Conservation (phyloP, 179 eudicot genomes). For the Beta corolliflora region DNA sequence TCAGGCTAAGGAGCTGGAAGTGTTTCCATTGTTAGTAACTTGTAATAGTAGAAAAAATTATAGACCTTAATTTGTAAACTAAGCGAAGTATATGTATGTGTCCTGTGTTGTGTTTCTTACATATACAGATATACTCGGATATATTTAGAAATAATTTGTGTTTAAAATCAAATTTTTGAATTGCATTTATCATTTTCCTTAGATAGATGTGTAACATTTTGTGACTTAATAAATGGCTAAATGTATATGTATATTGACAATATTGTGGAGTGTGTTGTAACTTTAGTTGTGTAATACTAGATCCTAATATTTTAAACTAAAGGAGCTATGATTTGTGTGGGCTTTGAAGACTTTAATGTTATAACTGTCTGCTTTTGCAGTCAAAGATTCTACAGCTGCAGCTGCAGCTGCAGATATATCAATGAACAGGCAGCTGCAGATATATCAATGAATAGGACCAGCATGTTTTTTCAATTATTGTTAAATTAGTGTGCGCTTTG, state of each 20-base stretch:
- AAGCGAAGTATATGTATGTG: not conserved
- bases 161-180: too few species aligned
- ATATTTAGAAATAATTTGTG: too few species aligned
- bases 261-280: too few species aligned
- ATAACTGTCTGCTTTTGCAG: not conserved
- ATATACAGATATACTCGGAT: too few species aligned
- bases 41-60: not conserved
- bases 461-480: constrained; percentile 15
- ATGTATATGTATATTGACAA: too few species aligned
- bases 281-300: not conserved
- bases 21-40: constrained; percentile 43
- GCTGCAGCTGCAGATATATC: not conserved
- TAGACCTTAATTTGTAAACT: not conserved
- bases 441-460: not conserved
- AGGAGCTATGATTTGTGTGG: not conserved
- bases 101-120: not conserved
- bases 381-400: constrained; percentile 23
- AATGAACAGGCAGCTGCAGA: too few species aligned
- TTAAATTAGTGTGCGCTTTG: not conserved
- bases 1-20: constrained; percentile 39
- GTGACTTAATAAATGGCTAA: too few species aligned
- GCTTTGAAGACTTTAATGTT: not conserved
- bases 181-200: too few species aligned
- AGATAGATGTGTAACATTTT: too few species aligned
- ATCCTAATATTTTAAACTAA: not conserved